Base-by-base conservation (phyloP, 2,329 filamentous ascomycete species). In the Phyllosticta ampelicida region DNA sequence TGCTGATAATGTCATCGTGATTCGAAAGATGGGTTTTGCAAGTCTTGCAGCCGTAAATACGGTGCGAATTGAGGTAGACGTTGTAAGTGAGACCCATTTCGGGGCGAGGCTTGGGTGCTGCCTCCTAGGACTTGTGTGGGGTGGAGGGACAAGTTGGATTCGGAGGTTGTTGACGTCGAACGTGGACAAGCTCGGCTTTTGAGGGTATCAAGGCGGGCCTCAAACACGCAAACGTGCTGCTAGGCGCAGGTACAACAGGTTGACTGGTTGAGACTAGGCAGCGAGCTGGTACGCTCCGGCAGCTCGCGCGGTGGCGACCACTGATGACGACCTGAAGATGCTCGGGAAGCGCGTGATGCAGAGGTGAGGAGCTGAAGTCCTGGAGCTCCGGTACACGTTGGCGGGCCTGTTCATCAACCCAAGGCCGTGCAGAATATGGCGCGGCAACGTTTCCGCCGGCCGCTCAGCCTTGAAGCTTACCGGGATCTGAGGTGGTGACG, bases 11-110 rank as follows among this genome's bases (percentile, higher is more conserved):
- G 68, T 96, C 90, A 66, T 97, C 90, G 66, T 95, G 90, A 71
- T 96, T 94, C 29, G 91, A 87, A 18, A 99, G 83, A 70, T 99
- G 94, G 8, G 94, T 89, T 74, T 96, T 96, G 84, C 94, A 99
- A 67, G 82, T 82, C 78, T 92, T 92, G 82, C 72, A 96, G 64
- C 89, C 90, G 73, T 94, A 95, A 70, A 96, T 92, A 74, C 89
- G 89, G 74, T 80, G 83, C 69, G 87, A 87, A 73, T 85, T 89
- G 63, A 96, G 85, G 73, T 96, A 96, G 61, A 88, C 85, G 75
- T 96, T 96, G 79, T 96, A 96, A 61, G 86, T 79, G 65, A 96
- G 85, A 64, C 90, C 90, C 90, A 96, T 96, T 53, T 48, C 62
- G 60, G 9, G 18, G 48, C 55, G 54, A 49, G 26, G 54, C 5